phyloP scores from a whole-genome alignment of 805 yeast genomes.

The Ogataea naganishii region DNA sequence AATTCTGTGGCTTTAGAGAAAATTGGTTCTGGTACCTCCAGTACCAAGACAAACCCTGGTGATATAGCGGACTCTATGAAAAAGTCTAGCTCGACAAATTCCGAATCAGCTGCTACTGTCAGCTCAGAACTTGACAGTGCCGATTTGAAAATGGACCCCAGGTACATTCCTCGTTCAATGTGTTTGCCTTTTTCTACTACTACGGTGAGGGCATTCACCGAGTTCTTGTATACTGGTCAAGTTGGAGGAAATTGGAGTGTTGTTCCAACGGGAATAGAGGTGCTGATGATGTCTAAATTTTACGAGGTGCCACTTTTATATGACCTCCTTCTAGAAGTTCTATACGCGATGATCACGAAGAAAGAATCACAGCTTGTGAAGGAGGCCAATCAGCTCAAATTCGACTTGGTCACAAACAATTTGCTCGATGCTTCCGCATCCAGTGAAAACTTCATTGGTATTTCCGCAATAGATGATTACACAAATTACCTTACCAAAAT shows the following conservation, averaged over 20 bases:
- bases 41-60: too few relatives aligned
- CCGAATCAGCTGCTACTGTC: neutral
- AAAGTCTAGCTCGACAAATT: neutral
- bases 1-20: too few relatives aligned
- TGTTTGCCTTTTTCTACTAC: slow-evolving; percentile 59
- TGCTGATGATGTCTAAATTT: slow-evolving; percentile 51
- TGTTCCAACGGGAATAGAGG: slow-evolving; percentile 59
- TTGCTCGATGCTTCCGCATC: slow-evolving; percentile 4
- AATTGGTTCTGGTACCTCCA: too few relatives aligned
- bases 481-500: slow-evolving; percentile 48
- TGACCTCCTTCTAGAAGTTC: slow-evolving; percentile 58
- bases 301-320: slow-evolving; percentile 64
- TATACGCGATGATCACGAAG: slow-evolving; percentile 61
- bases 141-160: slow-evolving; percentile 37
- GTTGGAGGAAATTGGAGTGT: slow-evolving; percentile 69
- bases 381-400: slow-evolving; percentile 27
- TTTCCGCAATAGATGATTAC: slow-evolving; percentile 33
- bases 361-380: slow-evolving; percentile 46
- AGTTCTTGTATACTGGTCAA: slow-evolving; percentile 72
- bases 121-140: slow-evolving; percentile 1
- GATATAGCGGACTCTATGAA: too few relatives aligned
- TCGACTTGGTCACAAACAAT: slow-evolving; percentile 8
- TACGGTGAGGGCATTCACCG: slow-evolving; percentile 58
- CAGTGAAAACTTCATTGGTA: slow-evolving; percentile 11
- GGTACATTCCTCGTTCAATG: slow-evolving; percentile 57